Base-by-base conservation (phyloP, 176 grass and related monocot genomes). In the Metroxylon sagu region DNA sequence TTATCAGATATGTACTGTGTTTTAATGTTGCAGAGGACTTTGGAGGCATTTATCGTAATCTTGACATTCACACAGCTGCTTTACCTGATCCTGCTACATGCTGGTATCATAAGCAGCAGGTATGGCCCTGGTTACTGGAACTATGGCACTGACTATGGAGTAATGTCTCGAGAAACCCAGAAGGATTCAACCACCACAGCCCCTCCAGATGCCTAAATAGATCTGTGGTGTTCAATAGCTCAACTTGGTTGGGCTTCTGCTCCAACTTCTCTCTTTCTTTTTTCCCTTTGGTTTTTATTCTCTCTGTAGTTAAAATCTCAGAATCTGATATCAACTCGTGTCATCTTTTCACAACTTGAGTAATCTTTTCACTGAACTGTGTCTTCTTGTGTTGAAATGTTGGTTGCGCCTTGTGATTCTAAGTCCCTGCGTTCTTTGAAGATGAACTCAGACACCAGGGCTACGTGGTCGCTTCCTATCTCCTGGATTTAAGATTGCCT, bases 391-490 rank as follows among this genome's bases (percentile, higher is more conserved):
- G 25, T 5, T 26, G 67, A 58, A 60, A 25, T 49, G 5, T 54
- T 65, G 4, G 31, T 49, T 5, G 68, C 35, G 17, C 76, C 53
- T 56, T 65, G 73, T 49, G 62, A 14, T 4, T 59, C 52, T 67
- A 25, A 18, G 1, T 53, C 31, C 6, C 3, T 65, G 4, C 25
- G 25, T 61, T 74, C 65, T 5, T 39, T 64, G 74, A 96, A 96
- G 60, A 78, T 3, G 15, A 96, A 90, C 74, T 90, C 92, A 72
- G 87, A 80, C 53, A 87, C 59, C 62, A 90, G 77, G 26, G 87
- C 74, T 69, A 96, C 71, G 68, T 90, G 92, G 25, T 96, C 92
- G 16, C 92, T 90, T 49, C 92, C 87, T 6, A 88, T 83, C 67
- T 91, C 87, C 87, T 97, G 79, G n/a, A n/a, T 26, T 30, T 10